These are phyloP conservation scores for Pseudohyphozyma bogoriensis DNA, from an alignment of 768 basidiomycete genomes.

Conservation along the genomic window DNA sequence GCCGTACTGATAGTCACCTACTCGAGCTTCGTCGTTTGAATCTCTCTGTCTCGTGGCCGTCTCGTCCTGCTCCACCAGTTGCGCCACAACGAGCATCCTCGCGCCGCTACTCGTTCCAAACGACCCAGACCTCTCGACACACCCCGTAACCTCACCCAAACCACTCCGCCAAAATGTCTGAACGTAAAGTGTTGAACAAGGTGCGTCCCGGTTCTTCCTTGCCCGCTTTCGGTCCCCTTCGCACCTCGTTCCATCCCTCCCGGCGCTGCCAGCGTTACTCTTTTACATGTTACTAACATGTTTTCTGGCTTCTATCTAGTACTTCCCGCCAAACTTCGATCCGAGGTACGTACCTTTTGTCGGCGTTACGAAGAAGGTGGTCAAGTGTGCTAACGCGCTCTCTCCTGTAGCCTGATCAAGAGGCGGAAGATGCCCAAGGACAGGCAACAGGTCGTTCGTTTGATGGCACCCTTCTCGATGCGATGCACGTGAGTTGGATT, in stretches of 20 bases:
- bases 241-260: neutral
- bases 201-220: constrained; percentile 13
- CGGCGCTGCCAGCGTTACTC: constrained; percentile 34
- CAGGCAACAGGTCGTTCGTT: constrained; percentile 90
- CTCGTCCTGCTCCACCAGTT: constrained; percentile 16
- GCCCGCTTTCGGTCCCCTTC: neutral
- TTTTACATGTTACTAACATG: no score
- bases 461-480: constrained; percentile 99
- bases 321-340: constrained; percentile 97
- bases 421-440: constrained; percentile 82
- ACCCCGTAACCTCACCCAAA: neutral
- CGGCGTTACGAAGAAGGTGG: no score
- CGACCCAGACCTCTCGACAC: neutral
- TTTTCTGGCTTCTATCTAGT: no score
- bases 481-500: constrained; percentile 42
- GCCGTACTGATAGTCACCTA: no score
- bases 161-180: constrained; percentile 33
- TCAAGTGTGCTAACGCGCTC: neutral
- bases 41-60: neutral
- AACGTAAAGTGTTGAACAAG: constrained; percentile 39
- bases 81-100: neutral
- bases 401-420: constrained; percentile 51
- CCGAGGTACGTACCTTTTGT: constrained; percentile 46
- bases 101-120: neutral
- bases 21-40: no score